Percentiles rank a stretch among this genome's conserved stretches.
phyloP scores from a whole-genome alignment of 2,329 filamentous ascomycete species.

The Fusarium torreyae region DNA sequence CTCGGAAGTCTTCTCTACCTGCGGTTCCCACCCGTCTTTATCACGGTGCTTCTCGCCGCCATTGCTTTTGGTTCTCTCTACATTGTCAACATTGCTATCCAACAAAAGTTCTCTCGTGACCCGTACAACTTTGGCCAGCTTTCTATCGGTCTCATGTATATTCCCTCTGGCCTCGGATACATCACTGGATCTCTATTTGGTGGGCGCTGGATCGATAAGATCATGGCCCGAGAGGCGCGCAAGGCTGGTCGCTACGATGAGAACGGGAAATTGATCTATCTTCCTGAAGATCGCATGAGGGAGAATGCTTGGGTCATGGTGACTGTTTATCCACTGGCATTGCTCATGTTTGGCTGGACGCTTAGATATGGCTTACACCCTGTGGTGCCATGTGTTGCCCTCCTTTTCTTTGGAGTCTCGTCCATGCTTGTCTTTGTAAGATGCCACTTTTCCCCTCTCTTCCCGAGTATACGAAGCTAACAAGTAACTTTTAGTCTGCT shows the following conservation, averaged over 20 bases:
- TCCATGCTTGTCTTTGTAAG: conserved; percentile 84
- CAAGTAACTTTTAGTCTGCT: conserved; percentile 59
- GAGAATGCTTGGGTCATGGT: conserved; percentile 86
- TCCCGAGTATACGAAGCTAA: conserved; percentile 20
- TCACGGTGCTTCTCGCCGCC: conserved; percentile 81
- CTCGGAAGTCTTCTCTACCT: conserved; percentile 79
- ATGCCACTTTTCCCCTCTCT: neutral
- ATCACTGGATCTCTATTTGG: conserved; percentile 77
- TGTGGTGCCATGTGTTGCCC: conserved; percentile 74
- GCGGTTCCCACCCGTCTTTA: conserved; percentile 78
- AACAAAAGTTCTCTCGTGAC: conserved; percentile 74
- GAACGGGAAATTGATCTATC: conserved; percentile 75
- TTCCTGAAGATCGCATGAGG: conserved; percentile 85
- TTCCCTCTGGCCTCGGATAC: conserved; percentile 83
- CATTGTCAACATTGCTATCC: conserved; percentile 82
- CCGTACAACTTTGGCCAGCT: conserved; percentile 80
- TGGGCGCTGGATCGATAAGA: conserved; percentile 83
- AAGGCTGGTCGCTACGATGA: conserved; percentile 78
- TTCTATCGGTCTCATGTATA: conserved; percentile 81
- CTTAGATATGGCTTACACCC: conserved; percentile 75
- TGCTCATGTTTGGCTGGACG: conserved; percentile 86
- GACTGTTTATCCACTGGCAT: conserved; percentile 76
- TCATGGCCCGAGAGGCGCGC: conserved; percentile 84
- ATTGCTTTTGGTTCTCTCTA: conserved; percentile 84
- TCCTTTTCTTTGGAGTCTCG: conserved; percentile 82